Conservation (phyloP, 1,139 yeast species). For the Yamadazyma songkhlaensis region DNA sequence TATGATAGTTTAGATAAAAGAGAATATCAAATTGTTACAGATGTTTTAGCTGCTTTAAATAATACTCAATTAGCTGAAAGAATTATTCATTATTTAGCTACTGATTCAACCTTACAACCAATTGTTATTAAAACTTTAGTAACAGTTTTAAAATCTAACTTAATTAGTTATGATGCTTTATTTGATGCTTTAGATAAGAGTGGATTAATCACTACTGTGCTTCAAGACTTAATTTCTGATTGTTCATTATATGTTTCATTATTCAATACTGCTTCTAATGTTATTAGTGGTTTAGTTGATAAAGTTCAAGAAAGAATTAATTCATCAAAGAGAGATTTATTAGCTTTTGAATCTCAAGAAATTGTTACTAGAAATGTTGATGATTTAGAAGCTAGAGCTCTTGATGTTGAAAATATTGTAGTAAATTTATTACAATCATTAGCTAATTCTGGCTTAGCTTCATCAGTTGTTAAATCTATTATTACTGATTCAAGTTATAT, state of each 20-base stretch:
- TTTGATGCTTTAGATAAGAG: constrained; percentile 40
- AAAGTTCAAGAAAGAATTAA: constrained; percentile 22
- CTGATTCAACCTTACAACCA: constrained; percentile 32
- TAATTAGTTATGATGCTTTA: constrained; percentile 30
- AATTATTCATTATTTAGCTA: constrained; percentile 35
- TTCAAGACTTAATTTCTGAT: constrained; percentile 39
- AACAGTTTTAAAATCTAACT: constrained; percentile 31
- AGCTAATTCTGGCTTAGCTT: constrained; percentile 41
- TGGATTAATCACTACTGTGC: constrained; percentile 33
- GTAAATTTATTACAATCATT: constrained; percentile 41
- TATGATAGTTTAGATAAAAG: constrained; percentile 24
- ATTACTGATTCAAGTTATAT: constrained; percentile 38
- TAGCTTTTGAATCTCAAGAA: constrained; percentile 3
- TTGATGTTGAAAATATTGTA: constrained; percentile 28
- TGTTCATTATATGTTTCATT: constrained; percentile 39
- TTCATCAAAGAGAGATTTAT: constrained; percentile 19
- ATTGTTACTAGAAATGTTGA: not conserved
- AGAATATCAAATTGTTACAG: constrained; percentile 40
- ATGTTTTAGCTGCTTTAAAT: constrained; percentile 38
- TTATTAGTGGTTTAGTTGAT: constrained; percentile 27
- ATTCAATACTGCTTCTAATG: constrained; percentile 30
- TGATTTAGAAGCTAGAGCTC: constrained; percentile 13
- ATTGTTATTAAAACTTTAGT: constrained; percentile 32
- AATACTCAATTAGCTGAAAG: constrained; percentile 39
- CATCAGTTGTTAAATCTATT: constrained; percentile 39